Conservation (phyloP, 2,329 filamentous ascomycete genomes). For the Apiospora marii region DNA sequence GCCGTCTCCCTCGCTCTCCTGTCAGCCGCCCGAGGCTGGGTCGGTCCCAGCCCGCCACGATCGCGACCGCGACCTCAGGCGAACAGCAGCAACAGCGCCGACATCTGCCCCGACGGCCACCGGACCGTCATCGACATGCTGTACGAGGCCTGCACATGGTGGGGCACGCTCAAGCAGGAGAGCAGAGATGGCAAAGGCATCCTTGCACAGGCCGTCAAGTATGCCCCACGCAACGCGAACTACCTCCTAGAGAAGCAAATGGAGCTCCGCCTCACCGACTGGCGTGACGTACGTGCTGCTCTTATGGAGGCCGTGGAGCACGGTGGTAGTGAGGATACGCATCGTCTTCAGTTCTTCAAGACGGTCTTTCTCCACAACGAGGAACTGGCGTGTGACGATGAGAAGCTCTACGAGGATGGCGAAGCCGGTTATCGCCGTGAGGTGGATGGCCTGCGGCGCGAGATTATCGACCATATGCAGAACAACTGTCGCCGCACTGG, state of each 20-base stretch:
- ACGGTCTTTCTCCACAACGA: not conserved
- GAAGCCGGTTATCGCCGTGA: rapidly evolving
- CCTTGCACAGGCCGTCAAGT: not conserved
- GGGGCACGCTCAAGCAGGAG: not conserved
- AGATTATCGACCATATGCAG: too few species aligned
- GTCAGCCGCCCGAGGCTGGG: not conserved
- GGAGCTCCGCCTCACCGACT: not conserved
- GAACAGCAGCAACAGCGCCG: too few species aligned
- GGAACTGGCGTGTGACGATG: not conserved
- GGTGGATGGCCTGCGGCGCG: not conserved
- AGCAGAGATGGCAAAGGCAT: not conserved
- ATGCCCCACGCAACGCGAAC: not conserved
- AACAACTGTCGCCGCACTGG: too few species aligned
- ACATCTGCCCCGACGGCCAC: not conserved
- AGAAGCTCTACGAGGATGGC: not conserved
- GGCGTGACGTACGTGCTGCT: not conserved
- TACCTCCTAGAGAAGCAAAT: not conserved
- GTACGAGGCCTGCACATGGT: not conserved
- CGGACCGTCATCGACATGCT: not conserved
- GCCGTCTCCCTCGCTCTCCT: not conserved
- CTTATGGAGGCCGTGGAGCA: not conserved
- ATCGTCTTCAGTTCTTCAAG: not conserved
- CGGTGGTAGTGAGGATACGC: not conserved
- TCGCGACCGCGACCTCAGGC: too few species aligned
- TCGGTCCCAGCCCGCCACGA: not conserved